A percentile compares a stretch with the other conserved stretches of the same genome.
Conservation (phyloP, 192 early-diverging fungal species). For the Coemansia pectinata region DNA sequence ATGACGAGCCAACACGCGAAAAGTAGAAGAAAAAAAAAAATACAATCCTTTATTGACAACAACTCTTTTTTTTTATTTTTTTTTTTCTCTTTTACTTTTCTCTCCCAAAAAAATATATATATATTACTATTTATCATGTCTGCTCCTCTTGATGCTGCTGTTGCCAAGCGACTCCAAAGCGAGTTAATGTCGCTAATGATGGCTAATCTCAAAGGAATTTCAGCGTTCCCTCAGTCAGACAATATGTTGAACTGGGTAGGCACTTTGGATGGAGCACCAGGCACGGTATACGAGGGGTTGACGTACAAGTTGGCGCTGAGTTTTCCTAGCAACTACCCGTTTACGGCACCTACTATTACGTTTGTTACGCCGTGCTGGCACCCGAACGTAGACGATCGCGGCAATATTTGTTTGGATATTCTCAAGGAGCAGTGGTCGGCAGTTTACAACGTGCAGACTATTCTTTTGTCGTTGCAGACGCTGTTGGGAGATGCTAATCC, state of each 20-base stretch:
- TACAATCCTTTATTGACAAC: not conserved
- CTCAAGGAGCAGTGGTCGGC: slow-evolving; percentile 93
- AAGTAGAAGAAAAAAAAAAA: not conserved
- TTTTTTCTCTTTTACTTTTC: not conserved
- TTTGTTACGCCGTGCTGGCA: slow-evolving; percentile 93
- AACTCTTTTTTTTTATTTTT: not conserved
- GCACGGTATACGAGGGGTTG: slow-evolving; percentile 91
- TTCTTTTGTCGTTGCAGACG: slow-evolving; percentile 87
- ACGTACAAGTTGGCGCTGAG: slow-evolving; percentile 81
- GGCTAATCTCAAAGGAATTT: slow-evolving; percentile 61
- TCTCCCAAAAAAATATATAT: no score
- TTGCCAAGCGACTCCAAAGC: slow-evolving; percentile 56
- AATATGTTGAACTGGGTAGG: slow-evolving; percentile 78
- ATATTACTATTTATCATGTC: slow-evolving; percentile 8
- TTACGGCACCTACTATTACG: slow-evolving; percentile 87
- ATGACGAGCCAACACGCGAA: not conserved
- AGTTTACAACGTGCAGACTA: slow-evolving; percentile 96
- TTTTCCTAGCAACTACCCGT: slow-evolving; percentile 80
- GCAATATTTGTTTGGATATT: slow-evolving; percentile 94
- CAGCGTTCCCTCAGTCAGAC: slow-evolving; percentile 68
- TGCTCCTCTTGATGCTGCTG: slow-evolving; percentile 28
- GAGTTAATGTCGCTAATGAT: slow-evolving; percentile 70
- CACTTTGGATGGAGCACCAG: slow-evolving; percentile 86
- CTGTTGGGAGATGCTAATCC: slow-evolving; percentile 94
- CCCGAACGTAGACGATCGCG: slow-evolving; percentile 90